Percentiles rank a stretch among this genome's conserved stretches.
These are phyloP conservation scores for Kwoniella sp. DNA, from an alignment of 768 basidiomycete genomes.

Conservation along the genomic window DNA sequence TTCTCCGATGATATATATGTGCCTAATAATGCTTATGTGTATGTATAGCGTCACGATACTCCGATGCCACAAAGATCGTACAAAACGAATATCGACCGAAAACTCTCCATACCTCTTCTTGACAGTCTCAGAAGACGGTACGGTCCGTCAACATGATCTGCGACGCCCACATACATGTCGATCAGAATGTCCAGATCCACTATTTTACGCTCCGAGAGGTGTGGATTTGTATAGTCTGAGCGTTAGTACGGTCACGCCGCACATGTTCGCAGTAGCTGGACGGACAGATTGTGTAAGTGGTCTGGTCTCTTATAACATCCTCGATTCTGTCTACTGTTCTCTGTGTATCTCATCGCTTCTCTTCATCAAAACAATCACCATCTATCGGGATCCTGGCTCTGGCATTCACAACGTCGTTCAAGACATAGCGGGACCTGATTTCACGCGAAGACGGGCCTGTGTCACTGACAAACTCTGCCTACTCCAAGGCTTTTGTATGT, in stretches of 20 bases:
- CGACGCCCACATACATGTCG: slow-evolving; percentile 70
- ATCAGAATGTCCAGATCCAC: slow-evolving; percentile 67
- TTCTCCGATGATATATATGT: too few species aligned
- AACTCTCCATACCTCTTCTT: slow-evolving; percentile 46
- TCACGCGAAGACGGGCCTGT: too few species aligned
- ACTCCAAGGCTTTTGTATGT: slow-evolving; percentile 72
- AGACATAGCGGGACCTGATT: too few species aligned
- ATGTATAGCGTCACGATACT: slow-evolving; percentile 57
- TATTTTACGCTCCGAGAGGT: slow-evolving; percentile 63
- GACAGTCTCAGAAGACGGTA: slow-evolving; percentile 67
- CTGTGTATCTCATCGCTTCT: too few species aligned
- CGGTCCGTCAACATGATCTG: slow-evolving; percentile 84
- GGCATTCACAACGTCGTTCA: too few species aligned
- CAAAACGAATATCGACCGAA: slow-evolving; percentile 72
- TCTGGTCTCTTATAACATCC: not conserved
- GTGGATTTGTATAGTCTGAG: slow-evolving; percentile 72
- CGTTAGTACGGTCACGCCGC: slow-evolving; percentile 74
- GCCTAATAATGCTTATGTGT: too few species aligned
- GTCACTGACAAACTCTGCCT: not conserved
- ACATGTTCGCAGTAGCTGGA: slow-evolving; percentile 83
- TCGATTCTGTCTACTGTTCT: slow-evolving; percentile 1
- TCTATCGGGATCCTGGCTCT: too few species aligned
- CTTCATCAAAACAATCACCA: too few species aligned
- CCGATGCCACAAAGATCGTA: slow-evolving; percentile 68
- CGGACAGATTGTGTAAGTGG: slow-evolving; percentile 70